A percentile compares a stretch with the other conserved stretches of the same genome.
Conservation (phyloP, 495 filamentous ascomycete genomes). For the Hyaloscypha finlandica region DNA sequence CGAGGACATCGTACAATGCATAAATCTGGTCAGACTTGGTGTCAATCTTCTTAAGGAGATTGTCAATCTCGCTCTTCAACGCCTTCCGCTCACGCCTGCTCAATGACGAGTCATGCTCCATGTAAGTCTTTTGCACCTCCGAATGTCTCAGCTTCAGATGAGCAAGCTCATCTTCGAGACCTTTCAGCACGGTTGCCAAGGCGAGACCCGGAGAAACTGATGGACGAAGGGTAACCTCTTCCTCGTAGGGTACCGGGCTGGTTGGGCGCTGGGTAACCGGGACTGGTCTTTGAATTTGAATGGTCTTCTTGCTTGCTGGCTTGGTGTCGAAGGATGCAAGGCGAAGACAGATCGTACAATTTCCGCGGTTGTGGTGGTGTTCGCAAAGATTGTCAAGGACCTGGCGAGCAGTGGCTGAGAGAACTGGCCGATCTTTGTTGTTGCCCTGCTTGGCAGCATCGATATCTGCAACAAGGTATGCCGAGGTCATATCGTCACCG, state of each 20-base stretch:
- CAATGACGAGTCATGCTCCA: conserved; percentile 67
- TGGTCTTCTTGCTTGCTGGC: conserved; percentile 46
- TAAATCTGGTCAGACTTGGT: conserved; percentile 88
- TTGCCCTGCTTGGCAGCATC: conserved; percentile 1
- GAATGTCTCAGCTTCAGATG: conserved; percentile 73
- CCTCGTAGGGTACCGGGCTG: conserved; percentile 51
- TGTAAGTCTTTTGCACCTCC: conserved; percentile 60
- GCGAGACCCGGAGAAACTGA: conserved; percentile 72
- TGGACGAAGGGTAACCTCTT: conserved; percentile 77
- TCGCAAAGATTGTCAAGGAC: conserved; percentile 28
- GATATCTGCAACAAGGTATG: conserved; percentile 32
- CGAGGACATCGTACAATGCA: conserved; percentile 84
- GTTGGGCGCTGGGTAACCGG: conserved; percentile 71
- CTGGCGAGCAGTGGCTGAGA: conserved; percentile 25
- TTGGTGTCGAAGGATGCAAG: conserved; percentile 44
- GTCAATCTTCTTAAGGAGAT: conserved; percentile 66
- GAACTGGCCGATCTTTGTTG: conserved; percentile 19
- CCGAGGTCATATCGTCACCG: conserved; percentile 13
- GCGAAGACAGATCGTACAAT: conserved; percentile 74
- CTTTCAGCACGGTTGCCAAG: conserved; percentile 77
- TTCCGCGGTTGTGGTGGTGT: conserved; percentile 56
- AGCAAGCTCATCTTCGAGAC: conserved; percentile 76
- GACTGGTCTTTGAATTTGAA: conserved; percentile 66
- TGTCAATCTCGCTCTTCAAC: conserved; percentile 64
- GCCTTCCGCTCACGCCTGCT: conserved; percentile 68